Conservation (phyloP, 352 stramenopile species). For the Phytophthora cryptogea region DNA sequence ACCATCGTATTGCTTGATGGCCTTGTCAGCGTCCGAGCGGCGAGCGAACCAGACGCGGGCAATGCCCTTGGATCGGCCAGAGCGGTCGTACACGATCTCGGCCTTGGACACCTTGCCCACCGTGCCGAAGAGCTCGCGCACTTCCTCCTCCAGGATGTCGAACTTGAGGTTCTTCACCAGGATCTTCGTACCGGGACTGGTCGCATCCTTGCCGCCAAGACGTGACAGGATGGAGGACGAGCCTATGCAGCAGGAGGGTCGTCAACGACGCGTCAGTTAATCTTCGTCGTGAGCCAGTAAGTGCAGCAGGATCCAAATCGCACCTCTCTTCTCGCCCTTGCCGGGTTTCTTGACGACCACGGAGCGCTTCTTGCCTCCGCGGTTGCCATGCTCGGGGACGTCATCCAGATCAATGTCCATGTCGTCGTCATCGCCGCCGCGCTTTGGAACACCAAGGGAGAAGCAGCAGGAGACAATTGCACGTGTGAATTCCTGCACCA, state of each 20-base stretch:
- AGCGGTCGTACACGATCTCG: slow-evolving; percentile 85
- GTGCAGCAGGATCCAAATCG: neutral
- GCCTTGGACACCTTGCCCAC: slow-evolving; percentile 78
- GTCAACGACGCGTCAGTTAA: slow-evolving; percentile 21
- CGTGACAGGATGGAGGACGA: slow-evolving; percentile 70
- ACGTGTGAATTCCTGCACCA: slow-evolving; percentile 38
- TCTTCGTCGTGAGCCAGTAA: neutral
- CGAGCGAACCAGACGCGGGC: slow-evolving; percentile 79
- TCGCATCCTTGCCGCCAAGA: slow-evolving; percentile 54
- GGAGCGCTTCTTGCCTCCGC: slow-evolving; percentile 53
- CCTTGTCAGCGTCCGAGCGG: slow-evolving; percentile 71
- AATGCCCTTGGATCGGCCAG: slow-evolving; percentile 80
- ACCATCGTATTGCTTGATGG: slow-evolving; percentile 87
- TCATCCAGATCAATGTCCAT: slow-evolving; percentile 74
- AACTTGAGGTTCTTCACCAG: slow-evolving; percentile 87
- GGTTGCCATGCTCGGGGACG: slow-evolving; percentile 29
- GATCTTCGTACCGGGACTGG: slow-evolving; percentile 65
- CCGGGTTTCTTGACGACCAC: slow-evolving; percentile 51
- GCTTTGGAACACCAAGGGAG: slow-evolving; percentile 40
- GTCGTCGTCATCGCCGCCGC: slow-evolving; percentile 44
- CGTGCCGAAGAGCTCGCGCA: slow-evolving; percentile 79
- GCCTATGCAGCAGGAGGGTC: slow-evolving; percentile 14
- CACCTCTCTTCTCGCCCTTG: slow-evolving; percentile 69
- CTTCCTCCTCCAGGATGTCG: slow-evolving; percentile 83
- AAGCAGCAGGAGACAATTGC: slow-evolving; percentile 33